A percentile compares a stretch with the other conserved stretches of the same genome.
Evolutionary conservation across 208 protist species (phyloP).

Genomic region (Spironucleus salmonicida): DNA sequence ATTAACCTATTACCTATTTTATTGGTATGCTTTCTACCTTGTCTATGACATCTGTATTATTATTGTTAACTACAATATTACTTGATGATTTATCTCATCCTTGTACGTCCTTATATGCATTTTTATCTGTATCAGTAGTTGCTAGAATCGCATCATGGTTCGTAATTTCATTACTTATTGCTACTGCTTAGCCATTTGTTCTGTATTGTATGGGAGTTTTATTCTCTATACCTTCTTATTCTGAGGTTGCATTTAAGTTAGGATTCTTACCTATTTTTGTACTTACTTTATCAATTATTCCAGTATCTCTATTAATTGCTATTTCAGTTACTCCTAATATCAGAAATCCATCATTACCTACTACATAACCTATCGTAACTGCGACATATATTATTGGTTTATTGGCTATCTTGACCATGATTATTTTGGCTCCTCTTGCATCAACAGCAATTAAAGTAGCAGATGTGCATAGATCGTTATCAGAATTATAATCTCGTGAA

Average conservation of each 20-base stretch:
- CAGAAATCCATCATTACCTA: background rate
- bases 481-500: background rate
- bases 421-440: conserved; percentile 1
- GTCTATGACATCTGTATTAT: background rate
- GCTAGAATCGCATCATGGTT: background rate
- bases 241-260: background rate
- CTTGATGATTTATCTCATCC: conserved; percentile 12
- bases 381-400: conserved; percentile 17
- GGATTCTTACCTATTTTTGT: conserved; percentile 13
- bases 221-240: conserved; percentile 1
- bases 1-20: conserved; percentile 1
- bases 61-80: background rate
- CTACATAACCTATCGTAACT: background rate
- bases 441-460: background rate
- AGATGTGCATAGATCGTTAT: background rate
- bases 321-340: background rate
- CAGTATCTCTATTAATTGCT: background rate
- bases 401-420: background rate
- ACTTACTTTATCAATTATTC: background rate
- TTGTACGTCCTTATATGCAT: background rate
- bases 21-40: conserved; percentile 13
- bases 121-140: background rate
- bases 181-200: background rate
- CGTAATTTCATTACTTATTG: background rate
- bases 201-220: background rate